Evolutionary conservation across 129 eudicot genomes (phyloP).

Genomic region (Arctium lappa): DNA sequence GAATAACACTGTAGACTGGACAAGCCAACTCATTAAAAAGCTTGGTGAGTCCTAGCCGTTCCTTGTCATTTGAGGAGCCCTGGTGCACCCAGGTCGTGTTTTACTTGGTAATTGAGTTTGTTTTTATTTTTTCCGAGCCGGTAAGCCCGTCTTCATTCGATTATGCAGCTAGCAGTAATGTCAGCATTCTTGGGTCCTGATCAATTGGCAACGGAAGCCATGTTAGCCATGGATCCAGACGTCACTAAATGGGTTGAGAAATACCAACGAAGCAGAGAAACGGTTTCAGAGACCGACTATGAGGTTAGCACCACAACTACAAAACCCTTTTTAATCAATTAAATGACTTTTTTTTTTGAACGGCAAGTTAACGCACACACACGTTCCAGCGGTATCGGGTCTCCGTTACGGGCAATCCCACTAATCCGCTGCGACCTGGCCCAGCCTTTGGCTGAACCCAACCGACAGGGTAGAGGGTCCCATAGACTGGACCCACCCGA

Average conservation of each 20-base stretch:
- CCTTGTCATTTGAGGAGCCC: background rate
- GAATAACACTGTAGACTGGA: background rate
- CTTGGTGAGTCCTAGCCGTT: background rate
- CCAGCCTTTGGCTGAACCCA: no score
- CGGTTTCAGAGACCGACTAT: slow-evolving; percentile 92
- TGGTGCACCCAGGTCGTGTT: background rate
- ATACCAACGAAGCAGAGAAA: slow-evolving; percentile 95
- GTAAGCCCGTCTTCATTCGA: slow-evolving; percentile 14
- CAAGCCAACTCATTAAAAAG: background rate
- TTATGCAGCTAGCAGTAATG: slow-evolving; percentile 90
- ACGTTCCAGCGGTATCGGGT: no score
- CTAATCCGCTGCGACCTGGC: no score
- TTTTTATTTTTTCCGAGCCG: background rate
- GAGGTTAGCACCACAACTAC: slow-evolving; percentile 47
- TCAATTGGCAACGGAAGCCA: slow-evolving; percentile 75
- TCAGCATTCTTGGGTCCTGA: slow-evolving; percentile 97
- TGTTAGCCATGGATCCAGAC: slow-evolving; percentile 74
- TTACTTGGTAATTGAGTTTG: background rate
- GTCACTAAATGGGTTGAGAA: slow-evolving; percentile 88
- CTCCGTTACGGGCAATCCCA: no score
- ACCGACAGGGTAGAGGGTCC: no score
- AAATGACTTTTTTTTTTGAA: background rate
- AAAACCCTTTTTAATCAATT: background rate
- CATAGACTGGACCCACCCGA: no score
- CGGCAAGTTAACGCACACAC: no score